Percentiles rank a stretch among this genome's conserved stretches.
Evolutionary conservation across 148 eudicot species (phyloP).

Genomic region (Linanthus parryae): DNA sequence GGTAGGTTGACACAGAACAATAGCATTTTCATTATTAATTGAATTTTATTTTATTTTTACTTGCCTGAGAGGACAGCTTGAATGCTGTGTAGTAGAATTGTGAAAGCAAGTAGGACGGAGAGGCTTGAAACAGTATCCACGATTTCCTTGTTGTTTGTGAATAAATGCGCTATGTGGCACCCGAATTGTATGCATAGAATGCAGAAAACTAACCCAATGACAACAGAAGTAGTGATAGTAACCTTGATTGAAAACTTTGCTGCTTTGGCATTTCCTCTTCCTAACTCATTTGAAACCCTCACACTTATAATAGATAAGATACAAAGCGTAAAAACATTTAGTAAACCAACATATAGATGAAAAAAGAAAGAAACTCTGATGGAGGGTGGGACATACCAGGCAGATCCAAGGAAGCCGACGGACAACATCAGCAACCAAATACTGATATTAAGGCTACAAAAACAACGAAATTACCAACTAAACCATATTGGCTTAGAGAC

Average conservation of each 20-base stretch:
- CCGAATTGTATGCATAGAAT: conserved; percentile 21
- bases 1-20: too few relatives aligned
- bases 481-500: too few relatives aligned
- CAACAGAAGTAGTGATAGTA: not conserved
- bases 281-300: conserved; percentile 4
- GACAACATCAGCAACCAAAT: conserved; percentile 59
- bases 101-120: conserved; percentile 25
- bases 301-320: not conserved
- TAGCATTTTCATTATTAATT: too few relatives aligned
- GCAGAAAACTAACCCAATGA: conserved; percentile 7
- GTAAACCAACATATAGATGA: too few relatives aligned
- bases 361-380: too few relatives aligned
- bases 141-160: conserved; percentile 25
- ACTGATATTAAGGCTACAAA: conserved; percentile 50
- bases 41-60: too few relatives aligned
- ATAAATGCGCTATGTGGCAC: conserved; percentile 20
- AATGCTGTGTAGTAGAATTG: conserved; percentile 22
- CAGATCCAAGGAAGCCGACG: conserved; percentile 62
- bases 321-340: not conserved
- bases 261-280: not conserved
- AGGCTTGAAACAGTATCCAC: conserved; percentile 23
- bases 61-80: conserved; percentile 32
- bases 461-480: too few relatives aligned
- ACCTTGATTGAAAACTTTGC: conserved; percentile 9
- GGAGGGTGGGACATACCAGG: conserved; percentile 28